A percentile compares a stretch with the other conserved stretches of the same genome.
Conservation (phyloP, 768 basidiomycete species). For the Russula foetens region DNA sequence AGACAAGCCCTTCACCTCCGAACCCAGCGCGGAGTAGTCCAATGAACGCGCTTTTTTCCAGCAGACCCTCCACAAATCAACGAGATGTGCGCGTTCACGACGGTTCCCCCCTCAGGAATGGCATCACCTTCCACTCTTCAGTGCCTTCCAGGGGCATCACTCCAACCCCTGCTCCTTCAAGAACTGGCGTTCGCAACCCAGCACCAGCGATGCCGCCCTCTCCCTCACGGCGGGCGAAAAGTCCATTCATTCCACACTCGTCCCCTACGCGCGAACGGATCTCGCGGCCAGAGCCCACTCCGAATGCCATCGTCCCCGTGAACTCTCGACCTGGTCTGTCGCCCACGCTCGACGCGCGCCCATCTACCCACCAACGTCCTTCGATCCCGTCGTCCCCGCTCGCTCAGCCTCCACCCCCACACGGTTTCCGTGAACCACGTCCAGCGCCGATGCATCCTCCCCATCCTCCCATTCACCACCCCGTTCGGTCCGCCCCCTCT, state of each 20-base stretch:
- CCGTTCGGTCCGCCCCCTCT: slow-evolving; percentile 1
- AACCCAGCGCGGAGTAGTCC: not conserved
- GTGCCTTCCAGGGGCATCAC: not conserved
- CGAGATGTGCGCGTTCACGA: not conserved
- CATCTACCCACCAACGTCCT: slow-evolving; percentile 2
- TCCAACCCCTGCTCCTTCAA: not conserved
- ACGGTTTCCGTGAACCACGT: not conserved
- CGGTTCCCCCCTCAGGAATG: not conserved
- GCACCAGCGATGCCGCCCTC: not conserved
- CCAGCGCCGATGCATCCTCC: not conserved
- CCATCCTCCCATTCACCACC: not conserved
- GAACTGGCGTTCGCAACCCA: not conserved
- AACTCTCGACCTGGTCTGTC: not conserved
- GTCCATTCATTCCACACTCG: not conserved
- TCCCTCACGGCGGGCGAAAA: not conserved
- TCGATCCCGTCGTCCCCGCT: slow-evolving; percentile 6
- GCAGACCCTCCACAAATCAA: not conserved
- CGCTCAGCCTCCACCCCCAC: not conserved
- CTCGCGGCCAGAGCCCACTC: not conserved
- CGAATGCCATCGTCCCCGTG: not conserved
- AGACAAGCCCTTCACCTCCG: not conserved
- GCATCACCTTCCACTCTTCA: not conserved
- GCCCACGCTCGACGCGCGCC: not conserved
- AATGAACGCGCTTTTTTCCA: not conserved
- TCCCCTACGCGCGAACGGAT: not conserved